Percentiles rank a stretch among this genome's conserved stretches.
Evolutionary conservation across 352 stramenopile genomes (phyloP).

Genomic region (Lagenidium giganteum): DNA sequence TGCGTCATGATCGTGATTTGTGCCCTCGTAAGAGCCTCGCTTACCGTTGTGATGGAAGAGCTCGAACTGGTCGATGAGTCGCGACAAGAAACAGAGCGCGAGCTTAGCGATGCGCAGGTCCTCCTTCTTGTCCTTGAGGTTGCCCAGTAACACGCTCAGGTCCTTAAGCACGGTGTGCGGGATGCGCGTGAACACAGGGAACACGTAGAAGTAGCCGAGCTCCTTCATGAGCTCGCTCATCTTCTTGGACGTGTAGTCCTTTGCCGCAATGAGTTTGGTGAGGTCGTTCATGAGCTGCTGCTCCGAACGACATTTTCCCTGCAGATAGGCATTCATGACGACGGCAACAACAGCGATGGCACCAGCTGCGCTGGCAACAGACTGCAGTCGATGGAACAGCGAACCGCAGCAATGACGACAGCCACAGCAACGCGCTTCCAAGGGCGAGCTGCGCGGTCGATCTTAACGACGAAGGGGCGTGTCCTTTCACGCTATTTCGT

Average conservation of each 20-base stretch:
- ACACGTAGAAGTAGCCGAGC: constrained; percentile 74
- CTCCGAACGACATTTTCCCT: constrained; percentile 69
- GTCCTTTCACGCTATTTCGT: constrained; percentile 19
- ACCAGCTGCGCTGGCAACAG: too few relatives aligned
- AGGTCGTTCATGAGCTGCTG: constrained; percentile 84
- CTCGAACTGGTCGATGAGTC: constrained; percentile 62
- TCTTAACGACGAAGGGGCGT: constrained; percentile 13
- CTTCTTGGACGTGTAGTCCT: constrained; percentile 65
- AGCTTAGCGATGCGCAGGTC: constrained; percentile 61
- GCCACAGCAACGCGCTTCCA: too few relatives aligned
- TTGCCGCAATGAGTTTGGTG: constrained; percentile 43
- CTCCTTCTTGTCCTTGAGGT: constrained; percentile 82
- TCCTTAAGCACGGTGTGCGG: constrained; percentile 68
- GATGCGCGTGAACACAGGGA: constrained; percentile 29
- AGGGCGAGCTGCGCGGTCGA: too few relatives aligned
- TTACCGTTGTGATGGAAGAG: constrained; percentile 26
- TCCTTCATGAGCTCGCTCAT: constrained; percentile 64
- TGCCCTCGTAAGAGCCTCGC: too few relatives aligned
- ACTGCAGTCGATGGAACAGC: too few relatives aligned
- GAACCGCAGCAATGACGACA: too few relatives aligned
- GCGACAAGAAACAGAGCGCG: constrained; percentile 53
- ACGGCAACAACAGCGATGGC: too few relatives aligned
- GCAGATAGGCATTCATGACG: constrained; percentile 66
- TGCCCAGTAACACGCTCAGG: constrained; percentile 48
- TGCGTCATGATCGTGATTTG: too few relatives aligned